phyloP scores from a whole-genome alignment of 1,284 basidiomycete species.

The Tremellales sp. region DNA sequence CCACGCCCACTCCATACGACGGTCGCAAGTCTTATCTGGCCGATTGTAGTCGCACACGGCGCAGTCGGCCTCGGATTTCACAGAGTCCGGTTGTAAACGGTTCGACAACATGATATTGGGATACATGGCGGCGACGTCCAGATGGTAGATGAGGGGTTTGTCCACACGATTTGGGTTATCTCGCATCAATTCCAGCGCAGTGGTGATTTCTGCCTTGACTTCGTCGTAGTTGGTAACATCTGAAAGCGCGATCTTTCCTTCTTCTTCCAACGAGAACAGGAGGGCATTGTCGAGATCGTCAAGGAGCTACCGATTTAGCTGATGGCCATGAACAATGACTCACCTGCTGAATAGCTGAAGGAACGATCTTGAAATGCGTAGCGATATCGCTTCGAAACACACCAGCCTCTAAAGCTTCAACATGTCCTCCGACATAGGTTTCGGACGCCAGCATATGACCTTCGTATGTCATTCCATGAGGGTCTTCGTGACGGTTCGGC shows the following conservation, averaged over 20 bases:
- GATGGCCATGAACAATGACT: constrained; percentile 12
- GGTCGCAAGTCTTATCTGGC: constrained; percentile 91
- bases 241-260: constrained; percentile 75
- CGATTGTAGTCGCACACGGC: constrained; percentile 99
- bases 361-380: constrained; percentile 93
- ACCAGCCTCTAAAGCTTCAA: constrained; percentile 96
- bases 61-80: constrained; percentile 93
- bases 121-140: constrained; percentile 99
- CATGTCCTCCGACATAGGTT: constrained; percentile 98
- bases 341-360: constrained; percentile 79
- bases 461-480: constrained; percentile 87
- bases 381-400: constrained; percentile 96
- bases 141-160: constrained; percentile 94
- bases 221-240: constrained; percentile 94
- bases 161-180: constrained; percentile 86
- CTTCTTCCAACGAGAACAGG: constrained; percentile 82
- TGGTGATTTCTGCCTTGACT: constrained; percentile 74
- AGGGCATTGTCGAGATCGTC: constrained; percentile 90
- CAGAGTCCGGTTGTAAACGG: constrained; percentile 95
- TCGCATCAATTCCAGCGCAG: constrained; percentile 80
- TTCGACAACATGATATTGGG: constrained; percentile 99
- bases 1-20: constrained; percentile 97
- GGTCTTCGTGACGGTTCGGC: constrained; percentile 96
- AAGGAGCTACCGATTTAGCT: constrained; percentile 65
- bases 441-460: constrained; percentile 95